Evolutionary conservation across 305 asterid genomes (phyloP).

Genomic region (Fraxinus velutina): DNA sequence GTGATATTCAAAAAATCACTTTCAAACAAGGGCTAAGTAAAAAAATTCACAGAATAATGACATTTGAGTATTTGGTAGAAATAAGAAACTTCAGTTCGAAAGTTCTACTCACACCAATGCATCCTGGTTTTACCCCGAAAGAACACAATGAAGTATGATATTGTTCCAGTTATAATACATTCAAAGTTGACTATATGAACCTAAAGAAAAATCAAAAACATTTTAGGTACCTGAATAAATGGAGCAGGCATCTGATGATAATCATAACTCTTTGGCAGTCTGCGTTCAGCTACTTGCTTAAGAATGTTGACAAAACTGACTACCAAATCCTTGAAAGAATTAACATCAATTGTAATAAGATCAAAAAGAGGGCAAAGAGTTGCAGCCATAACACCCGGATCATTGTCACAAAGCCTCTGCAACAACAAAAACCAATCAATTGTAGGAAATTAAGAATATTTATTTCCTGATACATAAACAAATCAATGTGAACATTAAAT

Average conservation of each 20-base stretch:
- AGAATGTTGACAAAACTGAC: slow-evolving; percentile 90
- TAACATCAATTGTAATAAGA: slow-evolving; percentile 68
- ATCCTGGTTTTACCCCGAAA: not conserved
- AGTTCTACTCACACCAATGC: not conserved
- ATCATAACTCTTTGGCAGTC: slow-evolving; percentile 91
- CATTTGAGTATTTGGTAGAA: not conserved
- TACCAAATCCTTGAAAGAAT: slow-evolving; percentile 75
- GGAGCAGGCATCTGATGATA: slow-evolving; percentile 99
- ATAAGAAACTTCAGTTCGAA: not conserved
- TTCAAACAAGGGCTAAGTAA: not conserved
- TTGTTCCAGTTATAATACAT: not conserved
- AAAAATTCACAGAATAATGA: not conserved
- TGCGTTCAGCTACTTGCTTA: slow-evolving; percentile 92
- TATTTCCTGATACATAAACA: slow-evolving; percentile 11
- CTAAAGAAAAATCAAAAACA: not conserved
- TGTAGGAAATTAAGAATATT: slow-evolving; percentile 6
- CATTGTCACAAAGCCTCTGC: slow-evolving; percentile 91
- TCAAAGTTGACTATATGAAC: not conserved
- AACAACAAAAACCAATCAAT: slow-evolving; percentile 25
- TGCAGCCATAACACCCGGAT: slow-evolving; percentile 99
- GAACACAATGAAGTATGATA: not conserved
- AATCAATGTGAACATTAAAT: not conserved
- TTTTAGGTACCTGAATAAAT: slow-evolving; percentile 67
- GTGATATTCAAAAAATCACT: not conserved
- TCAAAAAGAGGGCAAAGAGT: slow-evolving; percentile 92